These are phyloP conservation scores for Mortierella sp. DNA, from an alignment of 371 early-diverging fungal species.

Conservation along the genomic window DNA sequence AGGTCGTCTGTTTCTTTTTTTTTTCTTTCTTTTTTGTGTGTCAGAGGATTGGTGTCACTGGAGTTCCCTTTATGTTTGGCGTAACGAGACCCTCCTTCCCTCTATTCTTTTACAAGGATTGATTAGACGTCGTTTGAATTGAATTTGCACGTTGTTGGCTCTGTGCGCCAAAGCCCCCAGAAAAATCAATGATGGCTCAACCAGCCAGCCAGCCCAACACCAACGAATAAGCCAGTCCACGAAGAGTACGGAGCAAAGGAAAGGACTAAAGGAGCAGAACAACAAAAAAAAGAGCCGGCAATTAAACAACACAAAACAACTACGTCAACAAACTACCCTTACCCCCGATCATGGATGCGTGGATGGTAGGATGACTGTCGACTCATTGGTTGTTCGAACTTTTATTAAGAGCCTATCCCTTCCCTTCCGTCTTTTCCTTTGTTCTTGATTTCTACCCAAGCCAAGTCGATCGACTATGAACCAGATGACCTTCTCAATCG, in stretches of 20 bases:
- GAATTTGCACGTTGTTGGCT: slow-evolving; percentile 6
- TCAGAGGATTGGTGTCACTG: slow-evolving; percentile 3
- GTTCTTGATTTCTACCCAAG: too few species aligned
- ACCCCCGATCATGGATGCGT: neutral
- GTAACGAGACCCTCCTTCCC: neutral
- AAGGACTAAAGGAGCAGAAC: neutral
- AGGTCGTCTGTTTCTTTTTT: neutral
- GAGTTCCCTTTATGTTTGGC: neutral
- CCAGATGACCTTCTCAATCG: too few species aligned
- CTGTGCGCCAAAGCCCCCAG: neutral
- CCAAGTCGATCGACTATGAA: too few species aligned
- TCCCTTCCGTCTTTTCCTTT: too few species aligned
- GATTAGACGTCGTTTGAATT: neutral
- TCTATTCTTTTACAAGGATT: neutral
- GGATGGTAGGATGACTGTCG: neutral
- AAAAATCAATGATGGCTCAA: neutral
- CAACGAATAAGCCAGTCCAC: neutral
- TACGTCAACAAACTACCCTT: neutral
- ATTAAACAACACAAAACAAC: neutral
- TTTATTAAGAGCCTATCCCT: neutral
- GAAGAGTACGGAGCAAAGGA: neutral
- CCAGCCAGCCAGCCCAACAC: neutral
- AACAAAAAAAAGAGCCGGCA: neutral
- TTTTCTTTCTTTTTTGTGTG: neutral
- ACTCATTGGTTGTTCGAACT: neutral